Percentiles rank a stretch among this genome's conserved stretches.
These are phyloP conservation scores for Hypoxylon rickii DNA, from an alignment of 495 filamentous ascomycete species.

Conservation along the genomic window DNA sequence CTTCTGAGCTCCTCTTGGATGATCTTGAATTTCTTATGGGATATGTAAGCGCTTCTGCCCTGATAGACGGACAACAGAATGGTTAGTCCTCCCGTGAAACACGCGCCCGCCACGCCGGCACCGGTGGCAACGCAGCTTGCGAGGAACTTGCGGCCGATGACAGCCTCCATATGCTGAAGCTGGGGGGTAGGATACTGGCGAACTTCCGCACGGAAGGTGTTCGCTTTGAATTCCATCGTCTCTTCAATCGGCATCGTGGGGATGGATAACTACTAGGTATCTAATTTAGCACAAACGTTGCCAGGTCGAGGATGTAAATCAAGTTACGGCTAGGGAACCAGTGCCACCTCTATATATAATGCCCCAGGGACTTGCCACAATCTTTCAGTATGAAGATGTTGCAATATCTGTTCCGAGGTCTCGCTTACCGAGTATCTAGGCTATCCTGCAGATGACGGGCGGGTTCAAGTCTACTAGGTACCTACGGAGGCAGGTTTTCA, in stretches of 20 bases:
- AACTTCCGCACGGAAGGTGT: constrained; percentile 5
- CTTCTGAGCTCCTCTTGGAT: constrained; percentile 9
- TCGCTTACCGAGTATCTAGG: too few relatives aligned
- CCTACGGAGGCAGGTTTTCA: too few relatives aligned
- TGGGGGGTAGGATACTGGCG: background rate
- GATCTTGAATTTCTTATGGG: constrained; percentile 15
- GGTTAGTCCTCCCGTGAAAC: constrained; percentile 5
- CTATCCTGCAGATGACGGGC: too few relatives aligned
- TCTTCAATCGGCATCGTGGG: constrained; percentile 20
- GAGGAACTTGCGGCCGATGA: constrained; percentile 5
- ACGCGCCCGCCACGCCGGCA: background rate
- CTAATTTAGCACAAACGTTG: too few relatives aligned
- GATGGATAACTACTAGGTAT: too few relatives aligned
- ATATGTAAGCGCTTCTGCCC: constrained; percentile 10
- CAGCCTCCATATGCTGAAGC: constrained; percentile 12
- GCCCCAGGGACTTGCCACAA: too few relatives aligned
- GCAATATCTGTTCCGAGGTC: too few relatives aligned
- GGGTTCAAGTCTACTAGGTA: too few relatives aligned
- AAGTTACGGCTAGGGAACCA: too few relatives aligned
- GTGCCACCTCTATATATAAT: too few relatives aligned
- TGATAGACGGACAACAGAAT: constrained; percentile 9
- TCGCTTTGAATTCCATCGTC: constrained; percentile 9
- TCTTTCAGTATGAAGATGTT: too few relatives aligned
- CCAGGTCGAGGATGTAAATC: too few relatives aligned
- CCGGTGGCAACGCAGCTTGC: constrained; percentile 2